Conservation (phyloP, 1,284 basidiomycete species). For the Macrocystidia cucumis region DNA sequence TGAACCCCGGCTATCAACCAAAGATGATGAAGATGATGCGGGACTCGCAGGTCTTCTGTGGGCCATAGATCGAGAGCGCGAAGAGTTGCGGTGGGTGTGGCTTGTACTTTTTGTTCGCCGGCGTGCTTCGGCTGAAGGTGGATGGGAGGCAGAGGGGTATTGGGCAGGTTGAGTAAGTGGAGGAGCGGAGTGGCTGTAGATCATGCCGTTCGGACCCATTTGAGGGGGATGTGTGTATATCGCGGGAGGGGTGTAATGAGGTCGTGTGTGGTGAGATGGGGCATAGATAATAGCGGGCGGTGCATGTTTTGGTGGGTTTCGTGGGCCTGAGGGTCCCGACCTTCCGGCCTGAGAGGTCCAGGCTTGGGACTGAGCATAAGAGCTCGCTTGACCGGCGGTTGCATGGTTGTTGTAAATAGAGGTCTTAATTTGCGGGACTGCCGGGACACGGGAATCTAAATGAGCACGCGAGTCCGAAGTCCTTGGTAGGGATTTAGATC, state of each 20-base stretch:
- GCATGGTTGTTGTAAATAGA: slow-evolving; percentile 7
- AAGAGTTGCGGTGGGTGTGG: slow-evolving; percentile 19
- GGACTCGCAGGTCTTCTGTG: slow-evolving; percentile 10
- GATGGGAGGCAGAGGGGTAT: slow-evolving; percentile 25
- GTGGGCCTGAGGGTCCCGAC: slow-evolving; percentile 15
- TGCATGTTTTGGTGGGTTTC: slow-evolving; percentile 24
- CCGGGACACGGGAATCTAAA: slow-evolving; percentile 16
- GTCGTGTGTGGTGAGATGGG: slow-evolving; percentile 32
- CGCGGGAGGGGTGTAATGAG: slow-evolving; percentile 43
- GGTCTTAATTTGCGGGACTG: slow-evolving; percentile 15
- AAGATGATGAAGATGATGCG: slow-evolving; percentile 24
- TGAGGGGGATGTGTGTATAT: slow-evolving; percentile 39
- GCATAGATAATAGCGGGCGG: slow-evolving; percentile 49
- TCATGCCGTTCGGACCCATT: slow-evolving; percentile 39
- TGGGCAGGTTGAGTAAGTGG: slow-evolving; percentile 26
- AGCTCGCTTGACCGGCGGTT: slow-evolving; percentile 9
- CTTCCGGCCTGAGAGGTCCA: no score
- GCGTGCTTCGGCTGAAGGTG: slow-evolving; percentile 21
- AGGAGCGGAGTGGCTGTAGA: slow-evolving; percentile 47
- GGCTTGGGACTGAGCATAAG: slow-evolving; percentile 11
- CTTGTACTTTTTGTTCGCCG: slow-evolving; percentile 12
- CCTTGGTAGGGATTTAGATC: slow-evolving; percentile 39
- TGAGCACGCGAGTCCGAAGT: slow-evolving; percentile 16
- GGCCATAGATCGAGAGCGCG: slow-evolving; percentile 22
- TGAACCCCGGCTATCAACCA: slow-evolving; percentile 41